phyloP scores from a whole-genome alignment of 139 green algal genomes.

The Desmodesmus armatus region DNA sequence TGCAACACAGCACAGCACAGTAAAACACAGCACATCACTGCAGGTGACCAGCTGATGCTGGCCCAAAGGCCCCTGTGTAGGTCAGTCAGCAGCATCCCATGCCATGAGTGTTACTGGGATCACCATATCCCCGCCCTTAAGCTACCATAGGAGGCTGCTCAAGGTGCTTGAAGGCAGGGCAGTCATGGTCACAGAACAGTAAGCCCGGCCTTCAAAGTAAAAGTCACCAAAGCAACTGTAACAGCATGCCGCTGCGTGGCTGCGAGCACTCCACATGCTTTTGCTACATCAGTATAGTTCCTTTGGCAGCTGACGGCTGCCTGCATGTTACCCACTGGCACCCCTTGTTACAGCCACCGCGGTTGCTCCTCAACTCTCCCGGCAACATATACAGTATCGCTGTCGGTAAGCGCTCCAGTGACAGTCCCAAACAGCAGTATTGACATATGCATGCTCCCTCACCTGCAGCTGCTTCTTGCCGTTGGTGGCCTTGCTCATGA shows the following conservation, averaged over 20 bases:
- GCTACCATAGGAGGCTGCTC: too few relatives aligned
- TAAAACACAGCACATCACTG: neutral
- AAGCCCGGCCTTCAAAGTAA: too few relatives aligned
- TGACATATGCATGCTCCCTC: neutral
- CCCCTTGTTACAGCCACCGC: neutral
- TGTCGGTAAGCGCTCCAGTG: neutral
- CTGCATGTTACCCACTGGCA: neutral
- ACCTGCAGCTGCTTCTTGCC: conserved; percentile 37
- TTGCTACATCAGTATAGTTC: neutral
- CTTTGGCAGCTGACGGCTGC: neutral
- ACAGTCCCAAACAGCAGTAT: neutral
- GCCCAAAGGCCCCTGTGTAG: neutral
- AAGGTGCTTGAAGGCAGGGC: neutral
- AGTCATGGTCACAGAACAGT: too few relatives aligned
- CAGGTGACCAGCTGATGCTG: neutral
- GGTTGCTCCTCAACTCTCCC: neutral
- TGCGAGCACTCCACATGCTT: neutral
- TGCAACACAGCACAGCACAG: conserved; percentile 1
- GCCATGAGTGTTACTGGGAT: neutral
- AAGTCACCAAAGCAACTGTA: neutral
- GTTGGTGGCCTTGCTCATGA: neutral
- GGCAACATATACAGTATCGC: neutral
- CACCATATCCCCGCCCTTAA: too few relatives aligned
- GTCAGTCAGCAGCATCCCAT: neutral
- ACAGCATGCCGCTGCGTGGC: neutral